These are phyloP conservation scores for Bryoerythrophyllum caledonicum DNA, from an alignment of 225 moss, liverwort and hornwort species.

Conservation along the genomic window DNA sequence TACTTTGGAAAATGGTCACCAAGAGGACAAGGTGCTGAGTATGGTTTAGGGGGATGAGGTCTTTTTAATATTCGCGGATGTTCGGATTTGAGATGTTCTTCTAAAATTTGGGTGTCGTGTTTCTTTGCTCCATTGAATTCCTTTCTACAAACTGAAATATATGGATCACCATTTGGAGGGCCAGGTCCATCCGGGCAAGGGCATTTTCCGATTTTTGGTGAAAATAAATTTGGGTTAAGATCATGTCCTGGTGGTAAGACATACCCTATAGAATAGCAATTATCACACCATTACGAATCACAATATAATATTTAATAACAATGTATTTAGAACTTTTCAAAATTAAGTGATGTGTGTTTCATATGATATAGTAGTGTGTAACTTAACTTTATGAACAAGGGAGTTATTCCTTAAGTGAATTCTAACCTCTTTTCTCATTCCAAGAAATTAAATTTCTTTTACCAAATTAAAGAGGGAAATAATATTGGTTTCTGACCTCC, in stretches of 20 bases:
- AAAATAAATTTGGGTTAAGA: constrained; percentile 34
- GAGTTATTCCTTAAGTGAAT: too few relatives aligned
- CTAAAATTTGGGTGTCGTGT: constrained; percentile 34
- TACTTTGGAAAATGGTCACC: constrained; percentile 30
- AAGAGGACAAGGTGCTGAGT: constrained; percentile 4
- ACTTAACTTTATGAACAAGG: too few relatives aligned
- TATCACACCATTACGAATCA: background rate
- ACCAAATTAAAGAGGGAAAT: too few relatives aligned
- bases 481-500: too few relatives aligned
- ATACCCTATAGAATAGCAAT: background rate
- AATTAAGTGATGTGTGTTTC: too few relatives aligned
- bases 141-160: constrained; percentile 18
- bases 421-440: too few relatives aligned
- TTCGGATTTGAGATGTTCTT: constrained; percentile 20
- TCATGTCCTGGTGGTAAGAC: constrained; percentile 14
- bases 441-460: too few relatives aligned
- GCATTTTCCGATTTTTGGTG: constrained; percentile 53
- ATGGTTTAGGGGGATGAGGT: constrained; percentile 20
- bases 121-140: constrained; percentile 40
- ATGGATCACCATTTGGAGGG: constrained; percentile 16
- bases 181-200: constrained; percentile 23
- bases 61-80: constrained; percentile 41
- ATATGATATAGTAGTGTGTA: too few relatives aligned
- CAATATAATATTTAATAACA: too few relatives aligned
- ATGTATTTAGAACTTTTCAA: too few relatives aligned